Conservation (phyloP, 2,329 filamentous ascomycete genomes). For the Colletotrichum trifolii region DNA sequence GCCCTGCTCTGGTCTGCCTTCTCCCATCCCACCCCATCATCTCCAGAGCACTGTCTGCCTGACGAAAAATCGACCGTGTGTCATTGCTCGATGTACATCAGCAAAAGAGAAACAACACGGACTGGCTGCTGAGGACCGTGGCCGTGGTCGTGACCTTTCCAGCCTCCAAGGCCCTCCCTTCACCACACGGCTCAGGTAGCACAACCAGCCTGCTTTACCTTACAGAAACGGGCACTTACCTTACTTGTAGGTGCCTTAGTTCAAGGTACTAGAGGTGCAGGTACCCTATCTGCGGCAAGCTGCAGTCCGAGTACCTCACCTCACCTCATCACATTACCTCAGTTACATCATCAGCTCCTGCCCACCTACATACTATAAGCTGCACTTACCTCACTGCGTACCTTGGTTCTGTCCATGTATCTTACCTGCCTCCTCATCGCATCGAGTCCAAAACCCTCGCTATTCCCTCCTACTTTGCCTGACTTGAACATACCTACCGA, state of each 20-base stretch:
- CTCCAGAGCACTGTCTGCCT: slow-evolving; percentile 10
- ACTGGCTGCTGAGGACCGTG: neutral
- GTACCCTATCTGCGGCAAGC: slow-evolving; percentile 24
- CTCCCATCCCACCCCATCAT: neutral
- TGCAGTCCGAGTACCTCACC: slow-evolving; percentile 33
- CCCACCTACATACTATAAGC: slow-evolving; percentile 10
- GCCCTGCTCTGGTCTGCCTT: neutral
- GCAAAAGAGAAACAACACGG: too few relatives aligned
- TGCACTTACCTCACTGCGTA: neutral
- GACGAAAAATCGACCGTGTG: slow-evolving; percentile 3
- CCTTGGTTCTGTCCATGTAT: neutral
- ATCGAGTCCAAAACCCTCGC: too few relatives aligned
- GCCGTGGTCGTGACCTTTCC: slow-evolving; percentile 18
- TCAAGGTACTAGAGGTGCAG: slow-evolving; percentile 4
- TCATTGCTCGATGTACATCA: too few relatives aligned
- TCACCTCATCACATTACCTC: neutral
- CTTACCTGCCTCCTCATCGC: neutral
- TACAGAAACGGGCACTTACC: neutral
- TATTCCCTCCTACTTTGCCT: too few relatives aligned
- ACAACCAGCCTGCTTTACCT: neutral
- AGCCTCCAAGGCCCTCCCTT: slow-evolving; percentile 16
- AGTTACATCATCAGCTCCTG: slow-evolving; percentile 34
- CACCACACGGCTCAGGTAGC: slow-evolving; percentile 3
- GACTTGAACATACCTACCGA: too few relatives aligned
- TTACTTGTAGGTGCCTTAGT: neutral